A percentile compares a stretch with the other conserved stretches of the same genome.
Conservation (phyloP, 495 filamentous ascomycete species). For the Aspergillus kassunensis region DNA sequence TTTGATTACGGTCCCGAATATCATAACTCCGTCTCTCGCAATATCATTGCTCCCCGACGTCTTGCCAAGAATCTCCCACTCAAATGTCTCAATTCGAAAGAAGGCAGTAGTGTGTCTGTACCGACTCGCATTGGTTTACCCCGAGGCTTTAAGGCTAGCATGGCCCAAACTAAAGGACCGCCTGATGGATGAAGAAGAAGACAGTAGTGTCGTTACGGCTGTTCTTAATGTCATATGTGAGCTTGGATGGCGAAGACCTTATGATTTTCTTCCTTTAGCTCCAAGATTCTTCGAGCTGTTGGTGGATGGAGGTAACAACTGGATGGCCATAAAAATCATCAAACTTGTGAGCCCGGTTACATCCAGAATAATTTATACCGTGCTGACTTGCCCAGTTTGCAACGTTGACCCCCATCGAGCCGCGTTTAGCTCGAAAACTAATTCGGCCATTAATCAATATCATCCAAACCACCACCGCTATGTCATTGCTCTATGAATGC, state of each 20-base stretch:
- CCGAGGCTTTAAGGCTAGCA: constrained; percentile 82
- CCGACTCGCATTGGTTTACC: constrained; percentile 86
- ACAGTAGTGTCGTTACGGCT: constrained; percentile 89
- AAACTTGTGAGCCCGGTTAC: constrained; percentile 64
- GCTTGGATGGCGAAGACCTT: constrained; percentile 86
- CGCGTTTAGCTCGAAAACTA: constrained; percentile 86
- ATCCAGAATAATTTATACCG: neutral
- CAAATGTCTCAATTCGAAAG: constrained; percentile 77
- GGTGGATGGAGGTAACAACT: constrained; percentile 93
- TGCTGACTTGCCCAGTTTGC: constrained; percentile 65
- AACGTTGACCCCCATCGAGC: constrained; percentile 88
- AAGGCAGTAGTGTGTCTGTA: constrained; percentile 94
- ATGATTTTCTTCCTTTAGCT: constrained; percentile 89
- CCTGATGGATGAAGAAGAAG: constrained; percentile 84
- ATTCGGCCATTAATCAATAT: constrained; percentile 89
- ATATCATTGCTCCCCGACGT: constrained; percentile 84
- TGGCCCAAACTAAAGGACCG: constrained; percentile 97
- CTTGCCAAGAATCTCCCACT: constrained; percentile 80
- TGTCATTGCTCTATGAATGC: constrained; percentile 96
- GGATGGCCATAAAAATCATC: constrained; percentile 99
- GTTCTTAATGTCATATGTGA: constrained; percentile 97
- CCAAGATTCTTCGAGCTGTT: constrained; percentile 88
- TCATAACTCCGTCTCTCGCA: constrained; percentile 85
- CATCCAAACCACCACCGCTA: constrained; percentile 89
- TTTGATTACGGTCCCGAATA: constrained; percentile 80